Base-by-base conservation (phyloP, 495 filamentous ascomycete genomes). In the Penicillium robsamsonii region DNA sequence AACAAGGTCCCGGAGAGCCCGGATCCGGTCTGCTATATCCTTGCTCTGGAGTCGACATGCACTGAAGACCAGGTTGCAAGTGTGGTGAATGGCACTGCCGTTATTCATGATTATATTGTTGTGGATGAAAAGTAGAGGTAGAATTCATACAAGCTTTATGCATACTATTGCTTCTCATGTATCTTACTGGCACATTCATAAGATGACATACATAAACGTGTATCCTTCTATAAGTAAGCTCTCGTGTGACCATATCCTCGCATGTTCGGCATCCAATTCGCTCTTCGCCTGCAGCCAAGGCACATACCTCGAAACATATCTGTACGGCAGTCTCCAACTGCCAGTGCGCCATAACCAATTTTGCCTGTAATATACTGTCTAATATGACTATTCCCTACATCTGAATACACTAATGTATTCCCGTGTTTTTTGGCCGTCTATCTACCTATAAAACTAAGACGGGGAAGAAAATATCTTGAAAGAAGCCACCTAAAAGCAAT, bases 21-120 rank as follows among this genome's bases (percentile, higher is more conserved):
- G 6, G 70, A 55, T 25, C 70, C 72, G 9, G 61, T 66, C 17
- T 83, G 81, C 61, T 84, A 84, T 56, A 67, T 79, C 11, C 65
- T 76, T 25, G 68, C 71, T 22, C 44, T 75, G 24, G 53, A 50
- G 13, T 43, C 67, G 12, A 74, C 65, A 0, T 84, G 80, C 56
- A 78, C 79, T 5, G 68, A 73, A 0, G 78, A 80, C 9, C 74
- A 83, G 67, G 71, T 75, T 53, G 66, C 63, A 40, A 71, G 66
- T 45, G 74, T 84, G 22, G 48, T 62, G 5, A 70, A 81, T 54
- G 76, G 75, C 33, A 73, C 75, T 22, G 79, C 78, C 2, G n/a
- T 77, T 29, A 70, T 84, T 33, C 61, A 72, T 54, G 70, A 83
- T 62, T 83, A 73, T 49, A 71, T 82, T 46, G 61, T 86, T 15